These are phyloP conservation scores for Phytophthora melonis DNA, from an alignment of 352 stramenopile genomes.

Conservation along the genomic window DNA sequence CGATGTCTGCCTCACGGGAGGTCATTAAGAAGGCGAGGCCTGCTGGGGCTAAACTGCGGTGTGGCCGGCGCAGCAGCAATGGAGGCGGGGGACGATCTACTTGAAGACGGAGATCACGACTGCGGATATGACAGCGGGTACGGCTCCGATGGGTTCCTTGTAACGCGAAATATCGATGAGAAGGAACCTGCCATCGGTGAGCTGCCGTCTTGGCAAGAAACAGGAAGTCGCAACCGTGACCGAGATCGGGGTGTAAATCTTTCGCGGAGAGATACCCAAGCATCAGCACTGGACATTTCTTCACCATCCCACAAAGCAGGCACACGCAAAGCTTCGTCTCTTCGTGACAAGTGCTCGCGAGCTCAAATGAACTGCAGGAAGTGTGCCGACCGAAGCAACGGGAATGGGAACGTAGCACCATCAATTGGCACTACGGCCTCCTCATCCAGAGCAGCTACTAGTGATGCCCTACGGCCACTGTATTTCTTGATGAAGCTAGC, in stretches of 20 bases:
- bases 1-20: constrained; percentile 30
- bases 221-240: constrained; percentile 40
- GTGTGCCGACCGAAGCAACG: constrained; percentile 19
- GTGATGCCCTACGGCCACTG: constrained; percentile 63
- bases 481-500: constrained; percentile 92
- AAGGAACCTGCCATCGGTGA: constrained; percentile 25
- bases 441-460: constrained; percentile 27
- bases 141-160: constrained; percentile 31
- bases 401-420: constrained; percentile 13
- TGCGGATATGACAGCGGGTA: constrained; percentile 26
- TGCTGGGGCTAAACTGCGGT: constrained; percentile 45
- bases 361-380: constrained; percentile 41
- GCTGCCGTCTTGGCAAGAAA: constrained; percentile 41
- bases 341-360: constrained; percentile 41
- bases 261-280: constrained; percentile 25
- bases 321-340: constrained; percentile 17
- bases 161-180: constrained; percentile 31
- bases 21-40: constrained; percentile 10
- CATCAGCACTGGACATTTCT: constrained; percentile 26
- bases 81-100: constrained; percentile 23
- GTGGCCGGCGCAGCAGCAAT: constrained; percentile 44
- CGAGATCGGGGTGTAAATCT: constrained; percentile 31
- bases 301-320: constrained; percentile 23
- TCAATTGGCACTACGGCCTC: neutral
- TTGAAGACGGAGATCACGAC: constrained; percentile 32